Percentiles rank a stretch among this genome's conserved stretches.
phyloP scores from a whole-genome alignment of 148 eudicot genomes.

The Camellia sinensis region DNA sequence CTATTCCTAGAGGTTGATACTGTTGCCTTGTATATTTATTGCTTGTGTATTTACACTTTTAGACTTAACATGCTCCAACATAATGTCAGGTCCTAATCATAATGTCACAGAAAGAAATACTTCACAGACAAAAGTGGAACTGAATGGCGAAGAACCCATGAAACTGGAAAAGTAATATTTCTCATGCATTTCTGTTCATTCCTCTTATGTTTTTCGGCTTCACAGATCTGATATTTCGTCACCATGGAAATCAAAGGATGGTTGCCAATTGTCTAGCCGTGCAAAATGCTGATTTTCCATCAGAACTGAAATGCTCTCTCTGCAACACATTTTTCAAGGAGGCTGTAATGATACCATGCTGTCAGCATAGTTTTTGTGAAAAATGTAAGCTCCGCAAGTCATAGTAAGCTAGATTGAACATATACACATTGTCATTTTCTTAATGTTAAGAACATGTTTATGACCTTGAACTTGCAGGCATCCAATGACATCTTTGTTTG shows the following conservation, averaged over 20 bases:
- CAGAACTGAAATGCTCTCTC: conserved; percentile 61
- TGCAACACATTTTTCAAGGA: conserved; percentile 61
- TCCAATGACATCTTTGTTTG: background rate
- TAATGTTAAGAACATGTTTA: background rate
- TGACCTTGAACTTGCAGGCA: background rate
- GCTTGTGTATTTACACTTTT: background rate
- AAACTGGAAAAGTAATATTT: conserved; percentile 38
- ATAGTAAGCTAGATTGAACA: background rate
- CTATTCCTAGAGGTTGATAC: conserved; percentile 36
- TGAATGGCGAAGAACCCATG: conserved; percentile 27
- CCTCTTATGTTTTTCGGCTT: background rate
- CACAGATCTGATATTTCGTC: background rate
- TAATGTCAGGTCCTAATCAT: conserved; percentile 34
- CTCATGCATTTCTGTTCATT: background rate
- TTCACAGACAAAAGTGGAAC: conserved; percentile 23
- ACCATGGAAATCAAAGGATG: conserved; percentile 9
- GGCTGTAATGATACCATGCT: conserved; percentile 91
- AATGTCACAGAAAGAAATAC: conserved; percentile 32
- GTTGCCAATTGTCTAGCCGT: conserved; percentile 20
- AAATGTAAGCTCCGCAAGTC: conserved; percentile 44
- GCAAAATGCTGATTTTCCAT: conserved; percentile 40
- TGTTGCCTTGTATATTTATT: background rate
- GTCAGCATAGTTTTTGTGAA: conserved; percentile 75
- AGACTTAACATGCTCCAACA: conserved; percentile 10
- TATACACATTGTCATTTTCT: background rate